Evolutionary conservation across 2,329 filamentous ascomycete species (phyloP).

Genomic region (Drechslera avenae): DNA sequence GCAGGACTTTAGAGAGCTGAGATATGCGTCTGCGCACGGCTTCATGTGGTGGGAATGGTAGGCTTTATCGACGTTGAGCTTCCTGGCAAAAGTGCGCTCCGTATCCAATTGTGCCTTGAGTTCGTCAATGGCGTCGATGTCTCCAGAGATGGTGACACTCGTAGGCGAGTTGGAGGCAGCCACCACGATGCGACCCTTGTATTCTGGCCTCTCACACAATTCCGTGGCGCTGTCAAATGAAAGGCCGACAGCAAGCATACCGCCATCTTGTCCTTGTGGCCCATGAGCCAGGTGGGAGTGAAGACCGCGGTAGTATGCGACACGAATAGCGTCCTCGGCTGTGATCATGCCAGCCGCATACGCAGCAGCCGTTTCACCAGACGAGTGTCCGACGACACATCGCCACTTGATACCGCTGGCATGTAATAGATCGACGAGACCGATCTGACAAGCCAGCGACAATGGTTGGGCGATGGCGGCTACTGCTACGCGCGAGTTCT

Average conservation of each 20-base stretch:
- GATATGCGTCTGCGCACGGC: too few relatives aligned
- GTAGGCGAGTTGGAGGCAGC: neutral
- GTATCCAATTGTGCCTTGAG: slow-evolving; percentile 7
- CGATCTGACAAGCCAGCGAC: too few relatives aligned
- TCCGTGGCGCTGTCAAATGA: too few relatives aligned
- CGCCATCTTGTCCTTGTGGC: neutral
- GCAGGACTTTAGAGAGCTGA: too few relatives aligned
- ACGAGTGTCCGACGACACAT: slow-evolving; percentile 50
- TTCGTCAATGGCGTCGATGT: slow-evolving; percentile 16
- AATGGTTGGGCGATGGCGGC: too few relatives aligned
- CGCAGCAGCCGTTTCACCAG: slow-evolving; percentile 51
- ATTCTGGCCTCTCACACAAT: too few relatives aligned
- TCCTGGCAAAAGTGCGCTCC: slow-evolving; percentile 6
- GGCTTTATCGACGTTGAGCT: slow-evolving; percentile 47
- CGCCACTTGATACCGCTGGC: slow-evolving; percentile 30
- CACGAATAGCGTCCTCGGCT: too few relatives aligned
- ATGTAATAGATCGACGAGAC: too few relatives aligned
- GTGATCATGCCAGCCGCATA: slow-evolving; percentile 38
- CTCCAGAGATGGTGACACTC: neutral
- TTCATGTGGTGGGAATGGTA: slow-evolving; percentile 49
- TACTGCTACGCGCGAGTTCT: too few relatives aligned
- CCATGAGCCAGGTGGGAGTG: neutral
- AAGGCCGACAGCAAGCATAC: neutral
- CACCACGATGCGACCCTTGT: neutral
- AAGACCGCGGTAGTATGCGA: slow-evolving; percentile 21